Conservation (phyloP, 768 basidiomycete species). For the Cyclocybe aegerita region DNA sequence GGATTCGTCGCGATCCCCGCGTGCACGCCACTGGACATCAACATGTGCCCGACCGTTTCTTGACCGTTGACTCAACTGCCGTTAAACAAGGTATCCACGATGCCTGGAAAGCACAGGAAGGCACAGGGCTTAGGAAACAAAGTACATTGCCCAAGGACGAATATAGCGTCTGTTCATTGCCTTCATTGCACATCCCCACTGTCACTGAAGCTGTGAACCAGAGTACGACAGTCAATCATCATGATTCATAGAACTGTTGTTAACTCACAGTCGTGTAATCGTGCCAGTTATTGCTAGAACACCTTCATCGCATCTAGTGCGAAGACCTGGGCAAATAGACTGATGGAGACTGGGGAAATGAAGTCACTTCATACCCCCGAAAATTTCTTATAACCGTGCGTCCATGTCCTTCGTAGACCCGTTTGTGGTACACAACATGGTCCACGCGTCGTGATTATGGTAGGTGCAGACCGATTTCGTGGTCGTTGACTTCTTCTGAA, state of each 20-base stretch:
- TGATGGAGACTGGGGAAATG: constrained; percentile 20
- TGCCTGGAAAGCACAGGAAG: background rate
- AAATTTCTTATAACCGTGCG: constrained; percentile 21
- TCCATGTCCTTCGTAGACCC: constrained; percentile 15
- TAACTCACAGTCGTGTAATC: constrained; percentile 14
- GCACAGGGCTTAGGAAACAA: too few species aligned
- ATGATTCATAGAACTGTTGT: constrained; percentile 6
- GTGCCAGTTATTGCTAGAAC: constrained; percentile 6
- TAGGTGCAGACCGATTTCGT: constrained; percentile 8
- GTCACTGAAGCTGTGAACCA: constrained; percentile 1
- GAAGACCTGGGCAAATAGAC: constrained; percentile 10
- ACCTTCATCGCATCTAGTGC: constrained; percentile 4
- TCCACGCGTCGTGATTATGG: constrained; percentile 10
- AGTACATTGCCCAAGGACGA: too few species aligned
- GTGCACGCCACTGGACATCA: constrained; percentile 1
- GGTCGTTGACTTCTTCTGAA: background rate
- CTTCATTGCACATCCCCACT: background rate
- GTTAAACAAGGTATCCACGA: background rate
- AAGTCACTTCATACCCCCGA: constrained; percentile 15
- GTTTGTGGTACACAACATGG: constrained; percentile 5
- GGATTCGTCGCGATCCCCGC: constrained; percentile 6
- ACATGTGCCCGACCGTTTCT: background rate
- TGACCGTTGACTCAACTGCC: background rate
- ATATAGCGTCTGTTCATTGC: background rate
- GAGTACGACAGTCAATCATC: constrained; percentile 1